Evolutionary conservation across 257 asterid species (phyloP), one percentile per base, ranked within the genome.

Genomic region (Scutellaria barbata): DNA sequence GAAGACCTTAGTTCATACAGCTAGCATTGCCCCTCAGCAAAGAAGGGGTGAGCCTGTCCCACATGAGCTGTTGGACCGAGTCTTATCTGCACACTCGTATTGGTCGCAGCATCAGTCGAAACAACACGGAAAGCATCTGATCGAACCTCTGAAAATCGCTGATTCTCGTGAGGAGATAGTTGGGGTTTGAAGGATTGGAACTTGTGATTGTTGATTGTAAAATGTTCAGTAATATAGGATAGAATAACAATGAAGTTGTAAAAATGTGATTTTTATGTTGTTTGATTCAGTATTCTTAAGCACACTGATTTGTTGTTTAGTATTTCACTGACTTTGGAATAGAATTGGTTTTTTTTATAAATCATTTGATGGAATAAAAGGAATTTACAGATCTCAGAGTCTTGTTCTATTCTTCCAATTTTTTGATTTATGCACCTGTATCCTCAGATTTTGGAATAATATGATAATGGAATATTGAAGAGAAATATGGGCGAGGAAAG

Each of bases 11-110:
- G 98, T 92, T 46, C 98, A 89, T 68, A 92, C 98, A 7, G 98
- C 94, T 43, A 89, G 90, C 93, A 92, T 92, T 51, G 71, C 98
- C 73, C 98, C 96, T 11, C 98, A 89, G 76, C 98, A 92, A 63
- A 80, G 98, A 68, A 75, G 98, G 43, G 98, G 98, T n/a, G 94
- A 92, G 79, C 89, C 96, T 4, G 96, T 92, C 63, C 98, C 98
- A 6, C 98, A 92, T 37, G 96, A 92, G 68, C 88, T 92, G 74
- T 50, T 92, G 64, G 86, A 84, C 83, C 86, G 98, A 3, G 98
- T 92, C 20, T 53, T 92, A 46, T 64, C 84, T 3, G 96, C 90
- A 18, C 96, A 92, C 66, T 77, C 85, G 0, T 88, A 81, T 74
- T 92, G 98, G 98, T 85, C 89, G 6, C 93, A 79, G 61, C 88